Conservation (phyloP, 345 rosid genomes). For the Atalantia buxifolia region DNA sequence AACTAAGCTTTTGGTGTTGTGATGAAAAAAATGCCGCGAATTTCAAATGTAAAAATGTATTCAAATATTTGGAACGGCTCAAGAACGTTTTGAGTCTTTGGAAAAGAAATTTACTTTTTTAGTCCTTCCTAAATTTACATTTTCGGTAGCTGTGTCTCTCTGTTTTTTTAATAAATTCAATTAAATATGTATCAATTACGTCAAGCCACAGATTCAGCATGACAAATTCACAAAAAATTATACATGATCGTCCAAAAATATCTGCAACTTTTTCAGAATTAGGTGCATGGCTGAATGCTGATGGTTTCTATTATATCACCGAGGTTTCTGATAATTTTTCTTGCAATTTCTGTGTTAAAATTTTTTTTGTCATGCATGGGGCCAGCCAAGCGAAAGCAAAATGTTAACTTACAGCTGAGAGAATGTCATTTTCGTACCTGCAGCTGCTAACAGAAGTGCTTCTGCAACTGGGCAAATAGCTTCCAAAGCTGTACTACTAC, state of each 20-base stretch:
- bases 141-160: too few relatives aligned
- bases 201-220: too few relatives aligned
- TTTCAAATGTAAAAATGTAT: too few relatives aligned
- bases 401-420: not conserved
- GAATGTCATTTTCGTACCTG: conserved; percentile 2
- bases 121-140: too few relatives aligned
- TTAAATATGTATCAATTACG: too few relatives aligned
- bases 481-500: conserved; percentile 3
- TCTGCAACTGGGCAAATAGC: not conserved
- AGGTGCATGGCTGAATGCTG: too few relatives aligned
- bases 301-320: not conserved
- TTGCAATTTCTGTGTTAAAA: not conserved
- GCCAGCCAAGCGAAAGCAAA: not conserved
- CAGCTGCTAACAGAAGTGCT: not conserved
- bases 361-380: not conserved
- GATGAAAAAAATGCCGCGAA: too few relatives aligned
- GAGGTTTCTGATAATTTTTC: not conserved
- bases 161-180: too few relatives aligned
- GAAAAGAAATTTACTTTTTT: too few relatives aligned
- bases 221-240: not conserved
- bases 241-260: not conserved
- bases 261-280: not conserved
- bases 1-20: too few relatives aligned
- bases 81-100: too few relatives aligned
- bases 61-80: too few relatives aligned